Evolutionary conservation across 441 rosid species (phyloP).

Genomic region (Euphorbia schlechtendalii): DNA sequence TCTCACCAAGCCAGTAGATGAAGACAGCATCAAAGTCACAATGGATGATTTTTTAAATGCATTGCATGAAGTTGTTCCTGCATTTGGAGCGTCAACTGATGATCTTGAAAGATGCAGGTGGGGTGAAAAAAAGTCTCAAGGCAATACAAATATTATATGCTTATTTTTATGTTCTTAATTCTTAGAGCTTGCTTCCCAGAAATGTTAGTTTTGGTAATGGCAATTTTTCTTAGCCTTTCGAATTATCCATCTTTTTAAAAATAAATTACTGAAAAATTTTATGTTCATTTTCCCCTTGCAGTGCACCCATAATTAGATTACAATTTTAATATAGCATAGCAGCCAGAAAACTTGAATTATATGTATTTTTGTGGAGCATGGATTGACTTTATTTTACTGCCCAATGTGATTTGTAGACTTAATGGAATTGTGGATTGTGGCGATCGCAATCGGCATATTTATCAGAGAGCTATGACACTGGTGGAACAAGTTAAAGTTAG

Average conservation of each 20-base stretch:
- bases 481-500: conserved; percentile 98
- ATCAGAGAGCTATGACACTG: conserved; percentile 76
- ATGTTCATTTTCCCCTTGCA: no score
- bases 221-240: background rate
- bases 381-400: conserved; percentile 18
- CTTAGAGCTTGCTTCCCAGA: background rate
- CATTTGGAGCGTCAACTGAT: conserved; percentile 97
- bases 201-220: background rate
- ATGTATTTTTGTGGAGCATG: background rate
- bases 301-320: no score
- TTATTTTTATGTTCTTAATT: no score
- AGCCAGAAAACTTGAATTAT: background rate
- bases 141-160: no score
- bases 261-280: no score
- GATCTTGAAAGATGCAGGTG: conserved; percentile 98
- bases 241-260: no score
- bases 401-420: conserved; percentile 40
- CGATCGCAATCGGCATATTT: conserved; percentile 62
- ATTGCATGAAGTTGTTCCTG: conserved; percentile 71
- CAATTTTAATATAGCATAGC: background rate
- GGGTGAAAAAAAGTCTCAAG: no score
- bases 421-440: conserved; percentile 94
- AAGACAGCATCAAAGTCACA: conserved; percentile 87
- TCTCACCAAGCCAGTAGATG: conserved; percentile 93
- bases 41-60: conserved; percentile 93